Percentiles rank a stretch among this genome's conserved stretches.
These are phyloP conservation scores for Entrophospora sp. DNA, from an alignment of 192 early-diverging fungal species.

Conservation along the genomic window DNA sequence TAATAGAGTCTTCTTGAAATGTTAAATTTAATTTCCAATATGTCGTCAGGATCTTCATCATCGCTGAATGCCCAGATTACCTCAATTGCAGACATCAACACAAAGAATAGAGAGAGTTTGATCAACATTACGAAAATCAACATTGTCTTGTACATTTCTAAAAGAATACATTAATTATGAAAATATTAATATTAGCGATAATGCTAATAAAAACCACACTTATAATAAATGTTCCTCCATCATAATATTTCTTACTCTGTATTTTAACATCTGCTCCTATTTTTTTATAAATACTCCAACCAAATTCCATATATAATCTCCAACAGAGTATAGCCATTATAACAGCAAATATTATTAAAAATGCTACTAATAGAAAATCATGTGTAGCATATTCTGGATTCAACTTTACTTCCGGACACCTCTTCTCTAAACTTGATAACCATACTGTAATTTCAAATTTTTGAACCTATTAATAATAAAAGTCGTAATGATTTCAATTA, in stretches of 20 bases:
- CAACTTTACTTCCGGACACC: background rate
- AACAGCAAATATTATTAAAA: slow-evolving; percentile 42
- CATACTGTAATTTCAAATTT: background rate
- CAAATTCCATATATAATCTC: slow-evolving; percentile 41
- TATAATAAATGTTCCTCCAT: background rate
- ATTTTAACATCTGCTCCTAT: slow-evolving; percentile 56
- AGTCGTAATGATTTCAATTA: no score
- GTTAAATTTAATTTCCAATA: background rate
- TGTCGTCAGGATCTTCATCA: background rate
- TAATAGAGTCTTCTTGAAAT: background rate
- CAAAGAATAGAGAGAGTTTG: slow-evolving; percentile 80
- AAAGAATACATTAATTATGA: background rate
- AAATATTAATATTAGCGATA: background rate
- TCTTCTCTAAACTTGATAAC: background rate
- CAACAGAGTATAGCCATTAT: slow-evolving; percentile 45
- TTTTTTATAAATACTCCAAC: slow-evolving; percentile 53
- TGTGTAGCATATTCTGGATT: background rate
- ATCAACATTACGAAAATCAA: slow-evolving; percentile 73
- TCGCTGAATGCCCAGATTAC: slow-evolving; percentile 43
- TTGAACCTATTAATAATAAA: background rate
- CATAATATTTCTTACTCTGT: slow-evolving; percentile 32
- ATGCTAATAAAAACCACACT: background rate
- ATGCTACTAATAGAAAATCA: slow-evolving; percentile 46
- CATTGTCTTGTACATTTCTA: slow-evolving; percentile 54
- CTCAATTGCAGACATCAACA: slow-evolving; percentile 62